phyloP scores from a whole-genome alignment of 352 stramenopile genomes.

The Phytophthora fragariaefolia region DNA sequence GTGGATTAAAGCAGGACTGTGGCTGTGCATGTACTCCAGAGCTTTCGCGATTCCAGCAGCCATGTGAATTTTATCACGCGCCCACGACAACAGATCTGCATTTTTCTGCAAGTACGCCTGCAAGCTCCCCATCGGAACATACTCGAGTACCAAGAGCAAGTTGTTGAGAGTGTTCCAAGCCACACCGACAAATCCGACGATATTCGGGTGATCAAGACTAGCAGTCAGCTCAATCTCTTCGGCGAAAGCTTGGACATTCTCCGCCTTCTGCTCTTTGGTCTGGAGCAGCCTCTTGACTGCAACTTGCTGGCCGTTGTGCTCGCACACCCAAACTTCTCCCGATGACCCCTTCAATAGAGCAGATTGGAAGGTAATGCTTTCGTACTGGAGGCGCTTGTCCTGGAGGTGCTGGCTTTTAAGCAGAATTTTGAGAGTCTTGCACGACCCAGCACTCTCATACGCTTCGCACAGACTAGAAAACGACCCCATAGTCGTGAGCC shows the following conservation, averaged over 20 bases:
- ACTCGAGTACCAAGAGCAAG: constrained; percentile 47
- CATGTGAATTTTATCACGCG: constrained; percentile 52
- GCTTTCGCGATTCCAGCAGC: constrained; percentile 43
- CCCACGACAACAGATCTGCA: constrained; percentile 39
- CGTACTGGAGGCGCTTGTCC: constrained; percentile 31
- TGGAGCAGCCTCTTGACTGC: constrained; percentile 54
- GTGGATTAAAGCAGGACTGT: constrained; percentile 41
- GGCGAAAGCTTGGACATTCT: constrained; percentile 41
- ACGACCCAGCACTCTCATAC: constrained; percentile 35
- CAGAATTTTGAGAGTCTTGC: constrained; percentile 34
- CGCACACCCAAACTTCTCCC: constrained; percentile 46
- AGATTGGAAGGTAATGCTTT: constrained; percentile 27
- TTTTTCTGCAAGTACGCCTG: constrained; percentile 32
- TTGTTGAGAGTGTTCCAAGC: constrained; percentile 55
- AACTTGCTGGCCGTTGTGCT: constrained; percentile 35
- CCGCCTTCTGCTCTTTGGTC: constrained; percentile 34
- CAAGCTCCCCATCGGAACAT: constrained; percentile 28
- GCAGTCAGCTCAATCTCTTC: constrained; percentile 53
- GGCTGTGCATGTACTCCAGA: constrained; percentile 40
- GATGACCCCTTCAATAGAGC: constrained; percentile 42
- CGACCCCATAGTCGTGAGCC: not conserved
- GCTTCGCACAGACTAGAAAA: constrained; percentile 10
- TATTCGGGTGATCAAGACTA: constrained; percentile 53
- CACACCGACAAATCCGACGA: constrained; percentile 60
- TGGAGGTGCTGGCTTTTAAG: constrained; percentile 21